Base-by-base conservation (phyloP, 148 eudicot genomes). In the Rhododendron griersonianum region DNA sequence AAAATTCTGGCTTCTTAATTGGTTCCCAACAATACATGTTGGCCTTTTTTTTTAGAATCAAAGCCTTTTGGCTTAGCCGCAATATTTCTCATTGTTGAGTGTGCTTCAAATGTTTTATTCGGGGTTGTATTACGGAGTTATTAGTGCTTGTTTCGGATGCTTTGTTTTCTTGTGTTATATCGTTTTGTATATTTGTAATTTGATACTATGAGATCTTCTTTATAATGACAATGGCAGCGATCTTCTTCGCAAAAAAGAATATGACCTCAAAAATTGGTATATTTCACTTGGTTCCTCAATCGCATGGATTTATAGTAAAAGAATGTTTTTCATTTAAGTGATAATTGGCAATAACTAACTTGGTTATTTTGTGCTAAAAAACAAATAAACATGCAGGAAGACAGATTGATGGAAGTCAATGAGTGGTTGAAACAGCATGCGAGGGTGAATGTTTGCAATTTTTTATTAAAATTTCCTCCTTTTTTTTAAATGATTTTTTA, bases 341-440 rank as follows among this genome's bases (percentile, higher is more conserved):
- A 25, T 67, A 25, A 11, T 67, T 28, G 28, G 69, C 11, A 50
- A 5, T 51, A 13, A 51, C 19, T 81, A 19, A 55, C 1, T 11
- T 11, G 76, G 41, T 33, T 55, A 18, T 81, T 59, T 18, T 57
- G 25, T 59, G 25, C 37, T 57, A 8, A 35, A 33, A 67, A 71
- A 65, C 1, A 63, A 23, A 23, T 33, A 35, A 53, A 63, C 5
- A 35, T 57, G 84, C 84, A 86, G 87, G 81, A 86, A 53, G 50
- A 67, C 18, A 73, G n/a, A 81, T 53, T 86, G 83, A 37, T 15
- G 59, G 84, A 86, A 81, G 84, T 81, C 45, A 86, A 86, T 73
- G 81, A 28, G 16, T 59, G 65, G 73, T 73, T 86, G 84, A 86
- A 86, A 81, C 87, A 86, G 78, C 84, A 86, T 69, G 30, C 39